phyloP scores from a whole-genome alignment of 352 stramenopile species.

The Pythium dissimile region DNA sequence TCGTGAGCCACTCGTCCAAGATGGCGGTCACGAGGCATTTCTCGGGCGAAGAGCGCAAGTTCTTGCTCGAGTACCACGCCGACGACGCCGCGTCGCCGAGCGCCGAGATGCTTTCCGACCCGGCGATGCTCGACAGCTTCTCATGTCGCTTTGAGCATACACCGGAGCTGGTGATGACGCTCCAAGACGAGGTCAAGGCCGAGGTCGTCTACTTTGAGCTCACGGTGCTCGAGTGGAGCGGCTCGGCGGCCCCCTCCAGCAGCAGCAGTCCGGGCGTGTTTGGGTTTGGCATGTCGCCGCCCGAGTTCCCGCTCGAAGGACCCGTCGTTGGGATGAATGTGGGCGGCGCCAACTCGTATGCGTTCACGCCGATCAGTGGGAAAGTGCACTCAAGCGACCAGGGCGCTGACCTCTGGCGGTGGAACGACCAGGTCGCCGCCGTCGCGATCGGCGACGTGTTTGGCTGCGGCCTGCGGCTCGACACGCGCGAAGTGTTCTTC shows the following conservation, averaged over 20 bases:
- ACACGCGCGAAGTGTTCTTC: conserved; percentile 84
- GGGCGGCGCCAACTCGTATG: conserved; percentile 45
- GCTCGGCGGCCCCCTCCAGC: background rate
- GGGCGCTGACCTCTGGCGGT: conserved; percentile 62
- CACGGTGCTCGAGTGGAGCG: conserved; percentile 62
- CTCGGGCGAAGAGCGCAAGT: conserved; percentile 73
- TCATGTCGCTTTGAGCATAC: conserved; percentile 86
- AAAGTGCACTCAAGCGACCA: conserved; percentile 63
- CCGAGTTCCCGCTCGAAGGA: conserved; percentile 69
- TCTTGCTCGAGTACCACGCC: conserved; percentile 58
- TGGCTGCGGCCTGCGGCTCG: conserved; percentile 72
- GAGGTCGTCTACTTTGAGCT: conserved; percentile 84
- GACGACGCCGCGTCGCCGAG: conserved; percentile 32
- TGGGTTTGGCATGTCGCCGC: conserved; percentile 60
- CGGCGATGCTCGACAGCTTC: conserved; percentile 13
- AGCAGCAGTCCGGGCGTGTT: conserved; percentile 21
- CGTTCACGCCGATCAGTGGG: conserved; percentile 61
- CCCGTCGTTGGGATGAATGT: conserved; percentile 45
- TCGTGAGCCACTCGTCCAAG: conserved; percentile 79
- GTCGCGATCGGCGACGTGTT: conserved; percentile 65
- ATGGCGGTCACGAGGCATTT: conserved; percentile 71
- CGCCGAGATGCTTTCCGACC: conserved; percentile 6
- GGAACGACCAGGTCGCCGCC: conserved; percentile 46
- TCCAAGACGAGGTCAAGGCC: conserved; percentile 67
- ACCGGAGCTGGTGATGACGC: conserved; percentile 61